Evolutionary conservation across 2,329 filamentous ascomycete species (phyloP), one percentile per base, ranked within the genome.

Genomic region (Cladosporium sphaerospermum): DNA sequence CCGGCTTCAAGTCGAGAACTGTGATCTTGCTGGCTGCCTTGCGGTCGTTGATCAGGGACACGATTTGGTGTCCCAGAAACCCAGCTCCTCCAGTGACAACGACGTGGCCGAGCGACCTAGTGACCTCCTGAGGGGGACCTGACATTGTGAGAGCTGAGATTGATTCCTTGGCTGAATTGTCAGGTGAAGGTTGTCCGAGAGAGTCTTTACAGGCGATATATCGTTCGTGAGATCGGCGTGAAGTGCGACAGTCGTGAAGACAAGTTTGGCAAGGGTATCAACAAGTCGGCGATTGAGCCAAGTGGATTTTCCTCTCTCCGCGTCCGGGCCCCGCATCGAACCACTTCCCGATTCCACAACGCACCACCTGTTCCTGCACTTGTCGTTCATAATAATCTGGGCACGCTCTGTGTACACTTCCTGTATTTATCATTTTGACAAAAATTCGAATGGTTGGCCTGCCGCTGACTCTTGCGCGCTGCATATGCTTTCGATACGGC

Each of bases 21-120:
- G 72, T 71, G 57, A 78, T 63, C 53, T 71, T 69, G 37, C 69
- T 69, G 58, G 70, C 67, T 11, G 73, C 73, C 54, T 71, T 67
- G 33, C 68, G 62, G 23, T 66, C 59, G 23, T 70, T 64, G 34
- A 79, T 70, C 51, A 75, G 69, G 46, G 69, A 69, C 50, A 78
- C 75, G 54, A 79, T 76, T 62, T 78, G 75, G 55, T 71, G 66
- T 32, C 77, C 77, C 4, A 79, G 65, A 57, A 79, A 78, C 18
- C 77, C 76, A 54, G 74, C 75, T 45, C 76, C 76, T 50, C 76
- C 76, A 28, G 75, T 71, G 23, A 79, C 71, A 14, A 77, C 63
- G 48, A 76, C 72, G 56, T 74, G 71, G 43, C 74, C 74, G 34
- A 76, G 66, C 2, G 70, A 69, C 41, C 40, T 51, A 4, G 48